These are phyloP conservation scores for Boletus rubescentipes DNA, from an alignment of 768 basidiomycete species.

Conservation along the genomic window DNA sequence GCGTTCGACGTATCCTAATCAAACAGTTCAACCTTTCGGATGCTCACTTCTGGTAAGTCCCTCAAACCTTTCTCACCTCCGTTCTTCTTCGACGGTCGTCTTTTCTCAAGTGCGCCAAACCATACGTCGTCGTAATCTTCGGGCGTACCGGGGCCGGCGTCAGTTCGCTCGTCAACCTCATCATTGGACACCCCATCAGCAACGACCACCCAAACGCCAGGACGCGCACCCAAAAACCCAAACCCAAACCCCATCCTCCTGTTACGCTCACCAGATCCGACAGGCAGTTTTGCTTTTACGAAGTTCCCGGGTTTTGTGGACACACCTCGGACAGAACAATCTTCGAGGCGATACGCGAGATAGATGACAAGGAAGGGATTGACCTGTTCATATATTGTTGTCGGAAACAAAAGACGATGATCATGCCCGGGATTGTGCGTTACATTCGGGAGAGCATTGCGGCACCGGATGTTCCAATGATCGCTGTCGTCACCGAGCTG, in stretches of 20 bases:
- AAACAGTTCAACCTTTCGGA: not conserved
- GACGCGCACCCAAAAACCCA: not conserved
- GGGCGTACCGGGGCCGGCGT: constrained; percentile 29
- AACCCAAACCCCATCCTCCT: not conserved
- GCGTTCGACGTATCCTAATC: not conserved
- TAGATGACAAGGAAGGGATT: constrained; percentile 16
- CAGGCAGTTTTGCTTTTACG: constrained; percentile 17
- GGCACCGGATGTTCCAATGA: constrained; percentile 11
- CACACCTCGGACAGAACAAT: constrained; percentile 1
- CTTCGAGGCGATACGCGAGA: constrained; percentile 13
- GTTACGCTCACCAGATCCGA: not conserved
- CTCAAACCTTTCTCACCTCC: not conserved
- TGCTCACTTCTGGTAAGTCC: constrained; percentile 2
- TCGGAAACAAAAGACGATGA: constrained; percentile 15
- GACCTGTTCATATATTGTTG: constrained; percentile 29
- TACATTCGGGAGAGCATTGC: constrained; percentile 1
- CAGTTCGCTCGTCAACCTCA: constrained; percentile 31
- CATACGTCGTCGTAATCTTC: constrained; percentile 28
- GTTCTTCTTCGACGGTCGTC: not conserved
- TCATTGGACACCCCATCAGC: constrained; percentile 20
- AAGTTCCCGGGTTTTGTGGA: constrained; percentile 23
- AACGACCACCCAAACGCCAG: constrained; percentile 12
- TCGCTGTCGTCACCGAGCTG: constrained; percentile 28
- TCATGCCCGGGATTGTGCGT: constrained; percentile 13
- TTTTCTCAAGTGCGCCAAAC: not conserved